Conservation (phyloP, 345 rosid species). For the Salix dunnii region DNA sequence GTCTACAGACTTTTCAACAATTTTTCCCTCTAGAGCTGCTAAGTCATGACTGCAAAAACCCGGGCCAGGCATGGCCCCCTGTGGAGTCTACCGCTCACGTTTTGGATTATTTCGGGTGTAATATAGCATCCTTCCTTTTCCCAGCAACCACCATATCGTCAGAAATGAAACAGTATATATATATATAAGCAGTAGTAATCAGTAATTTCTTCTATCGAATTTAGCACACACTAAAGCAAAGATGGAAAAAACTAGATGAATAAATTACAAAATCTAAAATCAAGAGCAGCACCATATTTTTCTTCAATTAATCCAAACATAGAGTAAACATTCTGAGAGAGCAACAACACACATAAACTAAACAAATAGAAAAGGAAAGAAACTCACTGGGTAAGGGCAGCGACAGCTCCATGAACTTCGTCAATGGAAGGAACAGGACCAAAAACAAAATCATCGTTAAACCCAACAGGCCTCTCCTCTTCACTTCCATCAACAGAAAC, state of each 20-base stretch:
- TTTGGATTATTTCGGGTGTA: background rate
- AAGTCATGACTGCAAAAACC: background rate
- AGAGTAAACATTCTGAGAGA: background rate
- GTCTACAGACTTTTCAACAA: background rate
- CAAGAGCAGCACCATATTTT: background rate
- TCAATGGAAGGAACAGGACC: slow-evolving; percentile 66
- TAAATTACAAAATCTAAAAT: background rate
- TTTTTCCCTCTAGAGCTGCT: background rate
- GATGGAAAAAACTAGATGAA: background rate
- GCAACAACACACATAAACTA: background rate
- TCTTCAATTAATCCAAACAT: background rate
- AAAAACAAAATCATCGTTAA: slow-evolving; percentile 38
- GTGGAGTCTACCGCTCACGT: background rate
- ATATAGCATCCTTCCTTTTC: background rate
- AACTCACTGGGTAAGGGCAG: slow-evolving; percentile 67
- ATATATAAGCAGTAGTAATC: background rate
- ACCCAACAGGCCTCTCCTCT: slow-evolving; percentile 16
- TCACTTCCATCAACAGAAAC: slow-evolving; percentile 46
- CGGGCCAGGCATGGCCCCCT: background rate
- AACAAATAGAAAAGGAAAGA: background rate
- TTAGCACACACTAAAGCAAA: background rate
- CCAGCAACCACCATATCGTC: background rate
- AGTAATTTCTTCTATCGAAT: background rate
- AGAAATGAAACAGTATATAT: background rate
- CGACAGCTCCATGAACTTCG: slow-evolving; percentile 71